Evolutionary conservation across 495 filamentous ascomycete genomes (phyloP), one percentile per base, ranked within the genome.

Genomic region (Talaromyces adpressus): DNA sequence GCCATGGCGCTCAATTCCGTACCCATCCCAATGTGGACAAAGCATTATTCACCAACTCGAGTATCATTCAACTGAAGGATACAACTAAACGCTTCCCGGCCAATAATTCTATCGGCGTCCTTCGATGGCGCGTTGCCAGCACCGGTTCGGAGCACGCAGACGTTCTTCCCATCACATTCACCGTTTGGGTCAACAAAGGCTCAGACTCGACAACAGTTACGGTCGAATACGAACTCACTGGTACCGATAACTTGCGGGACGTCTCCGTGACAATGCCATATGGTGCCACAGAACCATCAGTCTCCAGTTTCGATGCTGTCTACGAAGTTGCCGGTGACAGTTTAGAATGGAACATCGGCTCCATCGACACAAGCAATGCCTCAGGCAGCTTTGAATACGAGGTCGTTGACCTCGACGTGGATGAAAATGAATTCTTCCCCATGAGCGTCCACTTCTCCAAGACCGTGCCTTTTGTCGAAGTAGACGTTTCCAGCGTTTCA

Each of bases 21-120:
- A 93, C 93, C 14, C 93, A 97, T 70, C 93, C 93, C 49, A 97
- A 98, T 73, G 93, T 97, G 49, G 93, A 98, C 77, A 92, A 89
- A 70, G 80, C 82, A 39, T 79, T 88, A 12, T 98, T 97, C 78
- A 90, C 85, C 67, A 88, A 79, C 69, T 83, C 83, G 63, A 92
- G 88, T 64, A 79, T 77, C 20, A 92, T 98, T 62, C 93, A 97
- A 73, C 83, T 96, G 66, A 89, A 89, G 71, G 93, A 97, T 67
- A 79, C 81, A 11, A 78, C 88, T 8, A 92, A 89, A 71, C 90
- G 91, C 20, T 97, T 98, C 82, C 93, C 93, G 0, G 85, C 89
- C 14, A 97, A 96, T 76, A 92, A 94, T 64, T 81, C 90, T 20
- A 90, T 96, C 63, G 92, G 89, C 36, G 91, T 96, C 14, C 80